Percentiles rank a stretch among this genome's conserved stretches.
Evolutionary conservation across 768 basidiomycete species (phyloP).

Genomic region (Gloeostereum incarnatum): DNA sequence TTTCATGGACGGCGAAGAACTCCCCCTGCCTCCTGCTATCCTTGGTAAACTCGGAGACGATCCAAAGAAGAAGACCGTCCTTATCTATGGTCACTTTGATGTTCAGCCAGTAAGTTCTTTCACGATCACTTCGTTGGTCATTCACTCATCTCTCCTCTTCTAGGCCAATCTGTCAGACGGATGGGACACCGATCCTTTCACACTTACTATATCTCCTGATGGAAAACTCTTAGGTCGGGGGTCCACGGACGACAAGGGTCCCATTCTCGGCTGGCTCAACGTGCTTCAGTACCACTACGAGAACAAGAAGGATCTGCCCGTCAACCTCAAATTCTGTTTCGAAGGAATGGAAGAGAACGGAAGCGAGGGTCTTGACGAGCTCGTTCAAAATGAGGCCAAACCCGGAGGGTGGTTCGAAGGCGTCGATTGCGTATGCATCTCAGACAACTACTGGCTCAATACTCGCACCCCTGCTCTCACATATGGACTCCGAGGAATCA

Average conservation of each 20-base stretch:
- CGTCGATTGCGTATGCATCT: conserved; percentile 67
- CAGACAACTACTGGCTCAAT: conserved; percentile 69
- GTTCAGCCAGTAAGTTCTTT: conserved; percentile 70
- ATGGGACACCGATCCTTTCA: conserved; percentile 85
- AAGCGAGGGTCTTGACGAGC: conserved; percentile 56
- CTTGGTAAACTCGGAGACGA: conserved; percentile 70
- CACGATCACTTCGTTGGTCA: neutral
- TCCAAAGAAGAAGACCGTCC: conserved; percentile 84
- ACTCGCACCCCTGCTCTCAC: conserved; percentile 48
- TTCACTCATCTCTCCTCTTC: neutral
- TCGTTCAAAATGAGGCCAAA: conserved; percentile 47
- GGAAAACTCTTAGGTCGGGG: conserved; percentile 56
- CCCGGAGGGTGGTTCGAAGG: conserved; percentile 51
- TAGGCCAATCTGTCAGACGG: conserved; percentile 55
- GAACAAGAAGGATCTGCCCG: conserved; percentile 46
- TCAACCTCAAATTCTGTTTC: conserved; percentile 68
- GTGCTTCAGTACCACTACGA: conserved; percentile 55
- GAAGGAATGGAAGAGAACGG: conserved; percentile 78
- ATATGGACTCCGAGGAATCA: conserved; percentile 60
- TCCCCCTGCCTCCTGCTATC: conserved; percentile 26
- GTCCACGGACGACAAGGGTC: conserved; percentile 64
- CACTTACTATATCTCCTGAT: conserved; percentile 38
- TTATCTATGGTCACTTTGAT: conserved; percentile 93
- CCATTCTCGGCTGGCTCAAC: conserved; percentile 58
- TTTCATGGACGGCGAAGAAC: conserved; percentile 46